A percentile compares a stretch with the other conserved stretches of the same genome.
Conservation (phyloP, 2,329 filamentous ascomycete species). For the Mariannaea sp. region DNA sequence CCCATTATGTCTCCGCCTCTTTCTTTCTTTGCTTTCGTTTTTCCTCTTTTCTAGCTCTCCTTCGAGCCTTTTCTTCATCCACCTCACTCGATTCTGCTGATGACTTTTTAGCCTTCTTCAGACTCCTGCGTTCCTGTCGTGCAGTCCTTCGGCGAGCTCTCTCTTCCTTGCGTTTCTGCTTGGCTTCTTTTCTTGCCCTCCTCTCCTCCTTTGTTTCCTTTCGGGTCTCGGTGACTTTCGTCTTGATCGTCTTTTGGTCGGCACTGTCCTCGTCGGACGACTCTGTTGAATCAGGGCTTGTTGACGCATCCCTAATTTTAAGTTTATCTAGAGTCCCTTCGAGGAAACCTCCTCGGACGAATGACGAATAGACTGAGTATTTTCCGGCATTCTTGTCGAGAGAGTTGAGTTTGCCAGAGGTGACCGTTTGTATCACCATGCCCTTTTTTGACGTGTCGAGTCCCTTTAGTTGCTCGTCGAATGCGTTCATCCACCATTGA, state of each 20-base stretch:
- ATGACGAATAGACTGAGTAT: conserved; percentile 78
- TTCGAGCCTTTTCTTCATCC: conserved; percentile 53
- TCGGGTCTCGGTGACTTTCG: conserved; percentile 23
- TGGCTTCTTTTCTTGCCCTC: conserved; percentile 44
- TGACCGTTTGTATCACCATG: conserved; percentile 60
- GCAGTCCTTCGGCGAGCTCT: conserved; percentile 31
- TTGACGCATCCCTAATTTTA: conserved; percentile 33
- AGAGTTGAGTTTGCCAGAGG: conserved; percentile 59
- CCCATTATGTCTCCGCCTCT: conserved; percentile 26
- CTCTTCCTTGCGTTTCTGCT: conserved; percentile 38
- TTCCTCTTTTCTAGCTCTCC: conserved; percentile 50
- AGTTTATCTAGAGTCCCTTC: conserved; percentile 65
- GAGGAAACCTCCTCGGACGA: conserved; percentile 81
- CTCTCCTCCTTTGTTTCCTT: conserved; percentile 52
- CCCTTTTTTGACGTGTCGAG: conserved; percentile 68
- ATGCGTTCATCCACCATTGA: conserved; percentile 97
- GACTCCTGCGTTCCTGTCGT: conserved; percentile 34
- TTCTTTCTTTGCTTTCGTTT: conserved; percentile 42
- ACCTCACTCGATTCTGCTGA: conserved; percentile 38
- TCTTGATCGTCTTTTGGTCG: conserved; percentile 40
- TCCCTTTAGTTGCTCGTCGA: conserved; percentile 85
- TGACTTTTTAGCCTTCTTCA: conserved; percentile 35
- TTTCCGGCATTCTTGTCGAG: conserved; percentile 59
- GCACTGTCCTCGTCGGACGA: conserved; percentile 35
- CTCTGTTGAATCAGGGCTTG: conserved; percentile 33